A percentile compares a stretch with the other conserved stretches of the same genome.
These are phyloP conservation scores for Mycena maculata DNA, from an alignment of 768 basidiomycete species.

Conservation along the genomic window DNA sequence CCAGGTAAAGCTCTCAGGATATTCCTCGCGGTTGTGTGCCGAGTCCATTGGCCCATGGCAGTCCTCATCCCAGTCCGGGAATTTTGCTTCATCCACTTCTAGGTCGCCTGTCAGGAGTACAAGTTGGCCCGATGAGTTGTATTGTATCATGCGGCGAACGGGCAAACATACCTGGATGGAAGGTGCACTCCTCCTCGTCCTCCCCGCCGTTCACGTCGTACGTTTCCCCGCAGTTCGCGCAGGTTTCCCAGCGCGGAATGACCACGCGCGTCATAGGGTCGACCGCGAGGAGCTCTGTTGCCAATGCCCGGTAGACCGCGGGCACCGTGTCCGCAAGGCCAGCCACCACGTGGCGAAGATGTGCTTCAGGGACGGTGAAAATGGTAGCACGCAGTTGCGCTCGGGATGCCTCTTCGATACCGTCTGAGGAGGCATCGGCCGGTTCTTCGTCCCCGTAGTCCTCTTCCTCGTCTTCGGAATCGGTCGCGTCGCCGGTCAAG, in stretches of 20 bases:
- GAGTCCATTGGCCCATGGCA: constrained; percentile 62
- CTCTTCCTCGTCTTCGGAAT: constrained; percentile 42
- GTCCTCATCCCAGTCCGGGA: constrained; percentile 61
- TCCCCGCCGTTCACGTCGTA: constrained; percentile 54
- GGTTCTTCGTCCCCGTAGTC: constrained; percentile 39
- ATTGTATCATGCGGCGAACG: neutral
- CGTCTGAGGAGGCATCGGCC: constrained; percentile 36
- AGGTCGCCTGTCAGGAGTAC: constrained; percentile 50
- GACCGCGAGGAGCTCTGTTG: constrained; percentile 56
- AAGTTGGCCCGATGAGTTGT: neutral
- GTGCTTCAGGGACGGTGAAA: constrained; percentile 54
- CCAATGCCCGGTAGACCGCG: constrained; percentile 55
- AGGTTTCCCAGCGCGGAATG: constrained; percentile 59
- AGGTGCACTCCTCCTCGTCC: constrained; percentile 56
- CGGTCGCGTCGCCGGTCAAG: constrained; percentile 55
- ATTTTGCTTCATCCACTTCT: constrained; percentile 52
- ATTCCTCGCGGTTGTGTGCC: constrained; percentile 49
- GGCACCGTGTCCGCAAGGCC: constrained; percentile 53
- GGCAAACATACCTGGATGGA: constrained; percentile 61
- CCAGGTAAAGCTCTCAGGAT: constrained; percentile 63
- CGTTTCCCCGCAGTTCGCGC: constrained; percentile 60
- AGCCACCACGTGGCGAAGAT: constrained; percentile 55
- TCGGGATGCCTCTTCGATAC: constrained; percentile 53
- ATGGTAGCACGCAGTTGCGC: constrained; percentile 57
- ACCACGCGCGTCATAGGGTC: constrained; percentile 49